Base-by-base conservation (phyloP, 2,329 filamentous ascomycete species). In the Claviceps maximensis region DNA sequence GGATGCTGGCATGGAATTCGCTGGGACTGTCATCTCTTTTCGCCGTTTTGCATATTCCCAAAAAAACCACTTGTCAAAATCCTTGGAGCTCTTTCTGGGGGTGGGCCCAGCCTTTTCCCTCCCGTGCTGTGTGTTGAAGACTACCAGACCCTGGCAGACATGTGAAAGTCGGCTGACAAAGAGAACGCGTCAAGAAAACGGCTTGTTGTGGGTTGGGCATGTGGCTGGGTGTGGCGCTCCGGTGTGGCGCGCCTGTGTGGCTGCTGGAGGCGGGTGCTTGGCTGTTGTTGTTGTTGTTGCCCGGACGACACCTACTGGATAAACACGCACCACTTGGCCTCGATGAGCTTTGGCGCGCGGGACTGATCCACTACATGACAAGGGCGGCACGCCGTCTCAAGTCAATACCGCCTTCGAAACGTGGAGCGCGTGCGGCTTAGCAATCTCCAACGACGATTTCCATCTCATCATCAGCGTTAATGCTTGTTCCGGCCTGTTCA, bases 221-320 rank as follows among this genome's bases (percentile, higher is more conserved):
- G 19, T 38, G 47, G 31, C 21, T 31, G 7, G 6, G 5, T 38
- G 13, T 44, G 41, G 41, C 41, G 41, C 17, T 19, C 6, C 3
- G 13, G 4, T 38, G 29, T 33, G 47, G 25, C n/a, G 36, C 4
- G 31, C 6, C 13, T 4, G 29, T 48, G 54, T 51, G 52, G 54
- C 49, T 38, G 33, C 33, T 38, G 31, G 13, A 17, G 8, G 5
- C 7, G 36, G 15, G 29, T 1, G 12, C 4, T n/a, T n/a, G 9
- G 8, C 31, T 4, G 27, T 8, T 33, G n/a, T 8, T 21, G 33
- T 21, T 5, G 29, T 9, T 23, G 52, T 57, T 56, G 50, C 53
- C 55, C 53, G 49, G 41, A 42, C 55, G 36, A 58, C 51, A 1
- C n/a, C 31, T n/a, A n/a, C n/a, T n/a, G n/a, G 53, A 53, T 54